Evolutionary conservation across 768 basidiomycete genomes (phyloP), one percentile per base, ranked within the genome.

Genomic region (Candolleomyces eurysporus): DNA sequence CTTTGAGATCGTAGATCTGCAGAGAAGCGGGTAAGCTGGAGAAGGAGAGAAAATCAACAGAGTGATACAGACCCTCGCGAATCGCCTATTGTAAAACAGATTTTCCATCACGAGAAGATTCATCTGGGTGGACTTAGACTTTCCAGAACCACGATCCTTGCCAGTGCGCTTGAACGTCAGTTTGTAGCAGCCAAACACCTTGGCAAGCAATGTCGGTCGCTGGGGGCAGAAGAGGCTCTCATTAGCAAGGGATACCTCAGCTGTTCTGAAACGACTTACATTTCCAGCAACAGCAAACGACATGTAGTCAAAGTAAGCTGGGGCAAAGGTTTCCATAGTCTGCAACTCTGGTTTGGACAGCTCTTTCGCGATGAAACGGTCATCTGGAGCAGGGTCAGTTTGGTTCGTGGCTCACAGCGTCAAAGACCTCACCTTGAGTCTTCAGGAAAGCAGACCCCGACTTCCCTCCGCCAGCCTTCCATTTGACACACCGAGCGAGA

Each of bases 51-150:
- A 78, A 83, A 17, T 5, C 21, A 43, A 21, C 46, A 21, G 14
- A 14, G 6, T 61, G 63, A 17, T 21, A 42, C 63, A n/a, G 67
- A 92, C 94, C 82, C 90, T 93, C 3, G 90, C 87, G 68, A 98
- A 96, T 11, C 90, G 85, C 59, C 92, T 84, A 64, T 96, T 92
- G 72, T 97, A 96, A 71, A 98, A 97, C 10, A 96, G 78, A 68
- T 96, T 99, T 75, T 99, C 97, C 96, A 98, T 98, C 53, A 99
- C 92, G 42, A 98, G 77, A 21, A 99, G 79, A 68, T 97, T 97
- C 92, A 98, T 96, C 66, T 95, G 87, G 7, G 90, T 92, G 2
- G 88, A 84, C 69, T 92, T 93, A 6, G 86, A 84, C 74, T 81
- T 92, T 57, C 82, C 84, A 9, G 80, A 70, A 7, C 80, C 80